Evolutionary conservation across 306 rosid genomes (phyloP), one percentile per base, ranked within the genome.

Genomic region (Sophora flavescens): DNA sequence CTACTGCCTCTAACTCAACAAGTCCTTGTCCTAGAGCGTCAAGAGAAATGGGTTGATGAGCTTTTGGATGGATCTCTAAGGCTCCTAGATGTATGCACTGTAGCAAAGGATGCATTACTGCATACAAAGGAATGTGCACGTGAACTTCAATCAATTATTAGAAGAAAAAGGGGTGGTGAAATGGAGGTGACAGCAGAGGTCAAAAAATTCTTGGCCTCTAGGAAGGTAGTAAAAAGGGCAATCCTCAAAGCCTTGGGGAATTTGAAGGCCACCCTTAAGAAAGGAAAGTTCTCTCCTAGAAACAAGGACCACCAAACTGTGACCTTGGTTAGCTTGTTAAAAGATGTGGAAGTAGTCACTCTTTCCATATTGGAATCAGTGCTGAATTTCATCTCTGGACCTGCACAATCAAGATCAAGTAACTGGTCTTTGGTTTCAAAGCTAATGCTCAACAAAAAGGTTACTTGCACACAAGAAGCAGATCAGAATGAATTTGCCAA

Each of bases 41-140:
- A 83, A 62, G 85, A 83, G 63, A 82, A 83, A 13, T 80, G 85
- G 85, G 74, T 68, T 0, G 85, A 86, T 5, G 85, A 86, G 69
- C 87, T 86, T 50, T 42, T 83, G 59, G 89, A 86, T 51, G 89
- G 89, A 50, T 83, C 87, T 64, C 74, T 86, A 17, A 77, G 81
- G 81, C 87, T 83, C 36, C 38, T 86, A n/a, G 89, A 86, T 9
- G 81, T 41, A 5, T 83, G 89, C 14, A 69, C 81, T 6, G 85
- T 70, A 0, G 85, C 82, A 9, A 86, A 83, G 62, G 87, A 86
- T 70, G 44, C 89, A 8, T 60, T 86, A 0, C 54, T 83, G 36
- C 87, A 86, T 66, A 86, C 83, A n/a, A 86, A 86, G 77, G 89
- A 77, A 78, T 86, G 89, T 0, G 78, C 77, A 1, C 72, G 87